Evolutionary conservation across 2,329 filamentous ascomycete species (phyloP), one percentile per base, ranked within the genome.

Genomic region (Rutstroemia sp.): DNA sequence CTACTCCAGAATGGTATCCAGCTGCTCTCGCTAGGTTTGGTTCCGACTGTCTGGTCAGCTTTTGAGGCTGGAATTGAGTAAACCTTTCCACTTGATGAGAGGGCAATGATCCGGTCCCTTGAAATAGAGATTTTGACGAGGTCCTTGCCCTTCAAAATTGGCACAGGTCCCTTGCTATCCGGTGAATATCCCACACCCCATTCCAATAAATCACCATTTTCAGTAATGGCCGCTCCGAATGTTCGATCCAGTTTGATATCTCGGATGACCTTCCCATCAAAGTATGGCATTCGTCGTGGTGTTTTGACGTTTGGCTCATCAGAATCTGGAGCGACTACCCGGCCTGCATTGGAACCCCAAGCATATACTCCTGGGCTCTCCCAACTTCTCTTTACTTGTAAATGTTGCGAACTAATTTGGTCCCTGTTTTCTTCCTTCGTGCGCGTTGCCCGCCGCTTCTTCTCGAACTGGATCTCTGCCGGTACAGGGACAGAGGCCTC

Each of bases 311-410:
- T 80, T 30, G 76, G 75, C 54, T 96, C 91, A 51, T 86, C 79
- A 8, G 88, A 92, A 60, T 87, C 84, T 1, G 92, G 91, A 44
- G 92, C 91, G 39, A 88, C 89, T n/a, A 96, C 92, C 64, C 81
- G 81, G 58, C 91, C 89, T 16, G 77, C 76, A 66, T 99, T 99
- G 17, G 87, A 90, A 0, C 94, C 94, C 92, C 94, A 99, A 5
- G 87, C 84, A 72, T 95, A 97, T 0, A 97, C 87, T 2, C 92
- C 94, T 0, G 94, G 92, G 58, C 88, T 85, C 71, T 83, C 82
- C 78, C 80, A 84, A 71, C 89, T 95, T 68, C 82, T 83, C 73
- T 88, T 90, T 57, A 96, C 88, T 73, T 96, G 92, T 5, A 89
- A 74, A 72, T 95, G 90, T 69, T 95, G 89, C 10, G 88, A 89